A percentile compares a stretch with the other conserved stretches of the same genome.
phyloP scores from a whole-genome alignment of 1,139 yeast species.

The Sugiyamaella grinbergsii region DNA sequence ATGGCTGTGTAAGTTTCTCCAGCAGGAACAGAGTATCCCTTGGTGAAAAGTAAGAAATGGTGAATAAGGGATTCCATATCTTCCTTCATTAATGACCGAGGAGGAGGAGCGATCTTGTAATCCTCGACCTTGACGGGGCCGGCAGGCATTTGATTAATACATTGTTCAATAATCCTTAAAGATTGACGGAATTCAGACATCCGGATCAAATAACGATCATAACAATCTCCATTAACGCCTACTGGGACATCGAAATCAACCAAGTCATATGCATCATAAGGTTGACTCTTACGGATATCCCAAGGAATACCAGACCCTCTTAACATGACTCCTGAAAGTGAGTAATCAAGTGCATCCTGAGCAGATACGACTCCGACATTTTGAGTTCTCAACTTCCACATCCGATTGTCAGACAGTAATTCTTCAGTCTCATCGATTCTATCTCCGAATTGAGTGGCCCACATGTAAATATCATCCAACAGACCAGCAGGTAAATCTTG shows the following conservation, averaged over 20 bases:
- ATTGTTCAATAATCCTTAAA: constrained; percentile 83
- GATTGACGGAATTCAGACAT: constrained; percentile 94
- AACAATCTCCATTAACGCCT: constrained; percentile 87
- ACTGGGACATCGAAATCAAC: constrained; percentile 89
- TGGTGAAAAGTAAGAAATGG: constrained; percentile 83
- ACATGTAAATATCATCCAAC: constrained; percentile 88
- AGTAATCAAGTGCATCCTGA: constrained; percentile 82
- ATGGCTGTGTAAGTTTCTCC: constrained; percentile 92
- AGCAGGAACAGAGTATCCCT: constrained; percentile 86
- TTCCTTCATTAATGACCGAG: constrained; percentile 80
- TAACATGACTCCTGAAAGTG: constrained; percentile 84
- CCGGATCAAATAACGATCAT: constrained; percentile 83
- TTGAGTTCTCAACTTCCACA: constrained; percentile 86
- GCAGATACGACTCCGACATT: constrained; percentile 82
- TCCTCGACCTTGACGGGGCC: constrained; percentile 94
- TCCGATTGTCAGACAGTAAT: constrained; percentile 85
- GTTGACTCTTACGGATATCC: constrained; percentile 84
- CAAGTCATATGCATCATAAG: constrained; percentile 85
- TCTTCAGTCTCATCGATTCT: constrained; percentile 90
- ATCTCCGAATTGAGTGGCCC: constrained; percentile 96
- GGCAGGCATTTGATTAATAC: constrained; percentile 88
- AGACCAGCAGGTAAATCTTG: constrained; percentile 87
- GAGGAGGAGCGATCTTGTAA: constrained; percentile 81
- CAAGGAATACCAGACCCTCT: constrained; percentile 90
- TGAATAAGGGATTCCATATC: constrained; percentile 93